These are phyloP conservation scores for Durusdinium trenchii DNA, from an alignment of 73 alveolate species.

Conservation along the genomic window DNA sequence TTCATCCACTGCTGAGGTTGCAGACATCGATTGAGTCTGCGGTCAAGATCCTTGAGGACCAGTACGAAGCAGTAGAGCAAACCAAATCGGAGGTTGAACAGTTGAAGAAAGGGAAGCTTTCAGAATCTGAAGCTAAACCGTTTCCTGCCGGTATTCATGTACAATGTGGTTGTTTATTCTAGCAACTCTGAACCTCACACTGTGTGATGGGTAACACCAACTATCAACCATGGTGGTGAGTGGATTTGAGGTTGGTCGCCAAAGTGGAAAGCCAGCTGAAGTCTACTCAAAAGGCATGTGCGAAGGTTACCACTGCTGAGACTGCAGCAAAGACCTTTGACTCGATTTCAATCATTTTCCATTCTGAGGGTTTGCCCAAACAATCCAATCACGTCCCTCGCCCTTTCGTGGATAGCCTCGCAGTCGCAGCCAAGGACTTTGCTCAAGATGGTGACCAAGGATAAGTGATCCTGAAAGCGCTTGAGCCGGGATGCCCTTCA, in stretches of 20 bases:
- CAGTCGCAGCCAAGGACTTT: not conserved
- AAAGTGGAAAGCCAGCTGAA: not conserved
- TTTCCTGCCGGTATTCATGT: not conserved
- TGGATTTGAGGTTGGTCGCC: not conserved
- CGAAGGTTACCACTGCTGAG: constrained; percentile 29
- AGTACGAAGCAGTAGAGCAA: not conserved
- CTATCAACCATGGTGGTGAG: not conserved
- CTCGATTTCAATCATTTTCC: not conserved
- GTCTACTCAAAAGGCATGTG: not conserved
- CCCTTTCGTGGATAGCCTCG: not conserved
- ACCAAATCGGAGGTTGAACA: not conserved
- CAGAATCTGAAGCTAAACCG: not conserved
- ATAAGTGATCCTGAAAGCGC: not conserved
- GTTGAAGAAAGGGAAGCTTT: not conserved
- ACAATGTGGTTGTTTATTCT: not conserved
- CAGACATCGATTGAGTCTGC: not conserved
- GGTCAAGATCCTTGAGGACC: not conserved
- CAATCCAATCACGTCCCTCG: not conserved
- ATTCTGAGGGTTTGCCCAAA: not conserved
- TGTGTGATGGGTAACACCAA: no score
- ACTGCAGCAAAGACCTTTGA: constrained; percentile 1
- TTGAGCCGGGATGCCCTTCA: not conserved
- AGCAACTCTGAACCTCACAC: not conserved
- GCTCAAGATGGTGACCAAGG: not conserved
- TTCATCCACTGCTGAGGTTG: not conserved